Evolutionary conservation across 148 eudicot species (phyloP), one percentile per base, ranked within the genome.

Genomic region (Limonium bicolor): DNA sequence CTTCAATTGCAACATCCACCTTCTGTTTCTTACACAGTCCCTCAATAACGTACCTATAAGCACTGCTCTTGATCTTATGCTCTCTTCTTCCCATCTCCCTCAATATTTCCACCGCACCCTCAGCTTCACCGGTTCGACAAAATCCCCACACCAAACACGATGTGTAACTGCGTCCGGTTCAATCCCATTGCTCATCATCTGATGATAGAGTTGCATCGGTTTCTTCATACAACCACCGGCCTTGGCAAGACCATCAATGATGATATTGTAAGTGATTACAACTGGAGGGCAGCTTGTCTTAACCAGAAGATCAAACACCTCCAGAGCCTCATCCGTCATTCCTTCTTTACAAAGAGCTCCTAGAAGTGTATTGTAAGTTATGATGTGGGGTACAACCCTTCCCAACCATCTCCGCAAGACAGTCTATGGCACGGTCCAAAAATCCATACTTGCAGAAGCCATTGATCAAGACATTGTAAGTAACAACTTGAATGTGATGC

Each of bases 381-480:
- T 60, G 40, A 80, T 74, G 50, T 88, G 94, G 94, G 17, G 58
- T 59, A 39, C 66, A 58, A 5, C 41, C 56, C 14, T 13, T 41
- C 40, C 21, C 48, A 40, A 80, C 75, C 96, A 88, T 88, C 34
- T 74, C 66, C 35, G 45, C 58, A 35, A 88, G 72, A 51, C 69
- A 67, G 27, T 59, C 72, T 37, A 88, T 72, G 33, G 96, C 96
- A 72, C 80, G 86, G 24, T 67, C 77, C 27, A 88, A 37, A 44
- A 71, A 60, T 24, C 94, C 92, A 32, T 58, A 56, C 64, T 74
- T 83, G 62, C 96, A 87, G 21, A 87, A 60, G 35, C 90, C 88
- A 55, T 79, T 82, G 32, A 83, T 82, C 63, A 87, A 51, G 23
- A 71, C 80, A 60, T 87, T 87, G 54, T 82, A 82, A 18, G 96